A percentile compares a stretch with the other conserved stretches of the same genome.
Evolutionary conservation across 2,329 filamentous ascomycete species (phyloP).

Genomic region (Mollisiaceae sp.): DNA sequence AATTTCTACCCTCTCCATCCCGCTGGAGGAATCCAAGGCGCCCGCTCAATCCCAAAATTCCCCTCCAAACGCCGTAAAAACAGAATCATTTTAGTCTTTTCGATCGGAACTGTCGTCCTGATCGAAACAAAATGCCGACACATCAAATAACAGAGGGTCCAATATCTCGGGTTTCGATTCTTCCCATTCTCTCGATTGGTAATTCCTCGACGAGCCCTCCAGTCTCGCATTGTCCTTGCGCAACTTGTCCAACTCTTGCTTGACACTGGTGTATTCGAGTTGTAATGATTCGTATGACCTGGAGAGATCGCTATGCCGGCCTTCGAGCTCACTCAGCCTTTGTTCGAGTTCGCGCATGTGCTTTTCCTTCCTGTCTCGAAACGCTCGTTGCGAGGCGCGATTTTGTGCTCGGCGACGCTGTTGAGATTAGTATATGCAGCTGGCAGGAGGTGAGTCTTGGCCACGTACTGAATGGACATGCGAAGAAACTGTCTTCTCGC

Average conservation of each 20-base stretch:
- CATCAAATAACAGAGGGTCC: constrained; percentile 42
- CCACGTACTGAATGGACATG: constrained; percentile 43
- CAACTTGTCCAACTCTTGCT: constrained; percentile 40
- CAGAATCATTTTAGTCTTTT: constrained; percentile 20
- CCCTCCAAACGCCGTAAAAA: constrained; percentile 21
- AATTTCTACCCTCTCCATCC: constrained; percentile 8
- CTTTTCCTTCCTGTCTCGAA: constrained; percentile 67
- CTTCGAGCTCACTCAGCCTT: constrained; percentile 58
- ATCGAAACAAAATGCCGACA: constrained; percentile 42
- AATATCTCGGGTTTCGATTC: constrained; percentile 35
- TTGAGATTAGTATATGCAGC: constrained; percentile 13
- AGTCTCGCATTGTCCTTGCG: constrained; percentile 33
- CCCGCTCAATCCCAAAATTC: constrained; percentile 17
- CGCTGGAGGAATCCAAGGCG: constrained; percentile 9
- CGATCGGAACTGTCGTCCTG: constrained; percentile 34
- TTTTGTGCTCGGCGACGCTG: constrained; percentile 65
- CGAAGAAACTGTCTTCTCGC: constrained; percentile 40
- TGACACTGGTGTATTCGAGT: constrained; percentile 41
- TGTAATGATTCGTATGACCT: constrained; percentile 59
- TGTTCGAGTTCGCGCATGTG: constrained; percentile 67
- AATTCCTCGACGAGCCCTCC: constrained; percentile 25
- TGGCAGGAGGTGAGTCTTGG: background rate
- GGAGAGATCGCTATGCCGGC: constrained; percentile 60
- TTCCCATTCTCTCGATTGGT: constrained; percentile 33
- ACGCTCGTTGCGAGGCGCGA: constrained; percentile 64